Conservation (phyloP, 208 protist species). For the Leishmania guyanensis region DNA sequence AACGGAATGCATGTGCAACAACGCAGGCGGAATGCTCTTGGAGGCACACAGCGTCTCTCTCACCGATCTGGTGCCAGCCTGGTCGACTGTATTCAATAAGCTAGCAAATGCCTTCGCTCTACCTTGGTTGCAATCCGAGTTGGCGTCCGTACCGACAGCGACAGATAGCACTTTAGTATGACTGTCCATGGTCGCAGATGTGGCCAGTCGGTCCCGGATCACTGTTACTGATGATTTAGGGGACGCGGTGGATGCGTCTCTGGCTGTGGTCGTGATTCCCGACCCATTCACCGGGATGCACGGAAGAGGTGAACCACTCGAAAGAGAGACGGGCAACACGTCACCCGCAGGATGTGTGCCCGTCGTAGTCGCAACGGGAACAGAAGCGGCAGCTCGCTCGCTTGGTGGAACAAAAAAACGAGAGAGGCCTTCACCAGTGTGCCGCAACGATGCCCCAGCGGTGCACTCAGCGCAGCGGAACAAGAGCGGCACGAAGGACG, state of each 20-base stretch:
- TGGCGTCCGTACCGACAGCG: not conserved
- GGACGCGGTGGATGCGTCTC: not conserved
- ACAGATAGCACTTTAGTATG: not conserved
- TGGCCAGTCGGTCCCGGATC: not conserved
- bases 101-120: slow-evolving; percentile 2
- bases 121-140: slow-evolving; percentile 3
- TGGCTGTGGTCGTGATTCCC: not conserved
- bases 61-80: not conserved
- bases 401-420: slow-evolving; percentile 41
- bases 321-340: not conserved
- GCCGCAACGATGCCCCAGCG: slow-evolving; percentile 15
- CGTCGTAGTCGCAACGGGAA: not conserved
- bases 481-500: slow-evolving; percentile 12
- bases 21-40: not conserved
- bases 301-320: not conserved
- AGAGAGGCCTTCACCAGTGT: slow-evolving; percentile 29
- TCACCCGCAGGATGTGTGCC: not conserved
- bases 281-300: not conserved
- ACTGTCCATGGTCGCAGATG: not conserved
- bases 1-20: not conserved
- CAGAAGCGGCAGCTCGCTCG: not conserved
- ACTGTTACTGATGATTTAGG: not conserved
- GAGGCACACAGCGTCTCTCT: not conserved
- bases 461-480: slow-evolving; percentile 27
- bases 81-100: slow-evolving; percentile 15